phyloP scores from a whole-genome alignment of 257 asterid genomes.

The Capsicum pubescens region DNA sequence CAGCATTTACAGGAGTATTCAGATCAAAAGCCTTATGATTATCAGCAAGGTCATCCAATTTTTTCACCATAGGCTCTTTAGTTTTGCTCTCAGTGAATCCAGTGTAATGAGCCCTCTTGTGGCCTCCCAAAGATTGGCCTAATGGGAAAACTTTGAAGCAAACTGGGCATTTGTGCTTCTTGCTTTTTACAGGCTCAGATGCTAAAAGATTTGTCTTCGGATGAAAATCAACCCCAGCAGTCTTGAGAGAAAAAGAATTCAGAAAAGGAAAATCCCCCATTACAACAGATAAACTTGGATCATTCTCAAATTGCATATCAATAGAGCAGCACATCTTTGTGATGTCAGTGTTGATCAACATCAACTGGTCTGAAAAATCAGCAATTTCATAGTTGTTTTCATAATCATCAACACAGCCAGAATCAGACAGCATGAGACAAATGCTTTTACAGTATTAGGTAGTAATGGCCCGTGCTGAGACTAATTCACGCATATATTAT shows the following conservation, averaged over 20 bases:
- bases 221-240: constrained; percentile 26
- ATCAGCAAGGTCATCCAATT: constrained; percentile 38
- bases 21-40: constrained; percentile 44
- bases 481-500: too few species aligned
- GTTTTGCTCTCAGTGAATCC: constrained; percentile 42
- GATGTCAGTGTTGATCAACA: constrained; percentile 29
- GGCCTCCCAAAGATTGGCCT: constrained; percentile 90
- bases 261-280: constrained; percentile 9
- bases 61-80: constrained; percentile 34
- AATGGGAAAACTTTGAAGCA: constrained; percentile 73
- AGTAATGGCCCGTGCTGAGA: too few species aligned
- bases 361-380: constrained; percentile 27
- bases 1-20: constrained; percentile 47
- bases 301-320: constrained; percentile 25
- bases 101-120: constrained; percentile 75
- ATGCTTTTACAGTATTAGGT: constrained; percentile 15
- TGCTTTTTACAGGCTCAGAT: constrained; percentile 37
- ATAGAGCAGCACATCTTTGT: constrained; percentile 1
- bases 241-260: constrained; percentile 35
- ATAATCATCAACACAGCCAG: constrained; percentile 29
- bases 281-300: background rate
- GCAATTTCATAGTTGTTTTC: constrained; percentile 29
- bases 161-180: constrained; percentile 48
- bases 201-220: constrained; percentile 14
- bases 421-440: constrained; percentile 37